Evolutionary conservation across 73 alveolate genomes (phyloP), one percentile per base, ranked within the genome.

Genomic region (Effrenium voratum): DNA sequence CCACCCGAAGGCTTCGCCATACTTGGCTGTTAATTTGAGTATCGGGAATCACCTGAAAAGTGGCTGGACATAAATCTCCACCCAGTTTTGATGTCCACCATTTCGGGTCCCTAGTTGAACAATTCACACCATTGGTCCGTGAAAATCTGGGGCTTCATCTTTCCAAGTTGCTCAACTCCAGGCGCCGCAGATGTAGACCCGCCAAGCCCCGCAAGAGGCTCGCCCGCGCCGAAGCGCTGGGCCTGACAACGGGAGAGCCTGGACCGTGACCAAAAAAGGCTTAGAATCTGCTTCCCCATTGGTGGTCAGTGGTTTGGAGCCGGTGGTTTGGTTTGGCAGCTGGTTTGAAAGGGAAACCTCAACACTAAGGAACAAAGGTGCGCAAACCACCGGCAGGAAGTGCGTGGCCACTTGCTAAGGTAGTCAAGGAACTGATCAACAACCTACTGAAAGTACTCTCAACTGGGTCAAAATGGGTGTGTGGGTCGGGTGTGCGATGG

Each of bases 181-280:
- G 55, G 26, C 87, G 97, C 36, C 87, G 86, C 63, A 90, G 55
- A 26, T 36, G 50, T 30, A 46, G 15, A 15, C 57, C 12, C 5
- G 66, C 87, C 16, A 90, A 34, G 57, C 97, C 97, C 52, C 52
- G 57, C 30, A 90, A 52, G 36, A 90, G 97, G 3, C 87, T 87
- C 4, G 59, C 66, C 22, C 52, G 34, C 41, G 97, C 97, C 6
- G 36, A 13, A 43, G 86, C 15, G 75, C 87, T 68, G 76, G 97
- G 97, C 97, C 97, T 90, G 57, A 22, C n/a, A 2, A 32, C 44
- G 28, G 43, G 43, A 43, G 3, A 77, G 12, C 8, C 26, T 19
- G 8, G 63, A 52, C 26, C 26, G 19, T 12, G 19, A 52, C 19
- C 19, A 19, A 52, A 19, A 19, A 52, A 52, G 63, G 63, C 63